Evolutionary conservation across 495 filamentous ascomycete species (phyloP).

Genomic region (Amorphotheca resinae): DNA sequence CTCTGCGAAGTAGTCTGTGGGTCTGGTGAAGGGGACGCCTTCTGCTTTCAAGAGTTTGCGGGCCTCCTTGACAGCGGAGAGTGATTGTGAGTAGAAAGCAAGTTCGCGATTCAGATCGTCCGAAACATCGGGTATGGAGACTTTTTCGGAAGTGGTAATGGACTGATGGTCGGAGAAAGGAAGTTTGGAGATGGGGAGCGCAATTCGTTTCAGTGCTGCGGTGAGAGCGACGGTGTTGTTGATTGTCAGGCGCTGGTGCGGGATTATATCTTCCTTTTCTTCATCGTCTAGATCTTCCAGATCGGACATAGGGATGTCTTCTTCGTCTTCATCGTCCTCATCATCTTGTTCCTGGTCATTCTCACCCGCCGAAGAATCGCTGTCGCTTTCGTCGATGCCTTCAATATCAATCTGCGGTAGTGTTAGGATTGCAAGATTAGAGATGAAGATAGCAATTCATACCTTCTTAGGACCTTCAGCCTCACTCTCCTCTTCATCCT

Average conservation of each 20-base stretch:
- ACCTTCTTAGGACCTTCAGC: slow-evolving; percentile 9
- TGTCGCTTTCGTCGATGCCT: slow-evolving; percentile 25
- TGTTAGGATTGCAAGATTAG: neutral
- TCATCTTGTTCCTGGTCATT: slow-evolving; percentile 28
- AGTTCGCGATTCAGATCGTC: slow-evolving; percentile 86
- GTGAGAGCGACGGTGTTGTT: slow-evolving; percentile 87
- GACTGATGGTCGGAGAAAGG: slow-evolving; percentile 46
- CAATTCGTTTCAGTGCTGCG: slow-evolving; percentile 64
- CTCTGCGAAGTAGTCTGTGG: slow-evolving; percentile 93
- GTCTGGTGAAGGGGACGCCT: slow-evolving; percentile 71
- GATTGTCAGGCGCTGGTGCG: slow-evolving; percentile 88
- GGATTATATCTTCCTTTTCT: slow-evolving; percentile 72
- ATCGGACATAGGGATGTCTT: slow-evolving; percentile 76
- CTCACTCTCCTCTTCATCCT: slow-evolving; percentile 31
- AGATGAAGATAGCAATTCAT: slow-evolving; percentile 2
- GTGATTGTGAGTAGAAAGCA: slow-evolving; percentile 85
- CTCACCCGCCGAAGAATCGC: slow-evolving; percentile 23
- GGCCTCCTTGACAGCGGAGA: slow-evolving; percentile 60
- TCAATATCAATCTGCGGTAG: slow-evolving; percentile 24
- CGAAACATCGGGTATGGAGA: slow-evolving; percentile 54
- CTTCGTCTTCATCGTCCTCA: slow-evolving; percentile 40
- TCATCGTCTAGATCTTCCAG: slow-evolving; percentile 63
- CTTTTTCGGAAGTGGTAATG: slow-evolving; percentile 32
- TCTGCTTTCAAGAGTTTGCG: slow-evolving; percentile 66
- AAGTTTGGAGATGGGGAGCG: slow-evolving; percentile 42